A percentile compares a stretch with the other conserved stretches of the same genome.
These are phyloP conservation scores for Penicillium salamii DNA, from an alignment of 495 filamentous ascomycete species.

Conservation along the genomic window DNA sequence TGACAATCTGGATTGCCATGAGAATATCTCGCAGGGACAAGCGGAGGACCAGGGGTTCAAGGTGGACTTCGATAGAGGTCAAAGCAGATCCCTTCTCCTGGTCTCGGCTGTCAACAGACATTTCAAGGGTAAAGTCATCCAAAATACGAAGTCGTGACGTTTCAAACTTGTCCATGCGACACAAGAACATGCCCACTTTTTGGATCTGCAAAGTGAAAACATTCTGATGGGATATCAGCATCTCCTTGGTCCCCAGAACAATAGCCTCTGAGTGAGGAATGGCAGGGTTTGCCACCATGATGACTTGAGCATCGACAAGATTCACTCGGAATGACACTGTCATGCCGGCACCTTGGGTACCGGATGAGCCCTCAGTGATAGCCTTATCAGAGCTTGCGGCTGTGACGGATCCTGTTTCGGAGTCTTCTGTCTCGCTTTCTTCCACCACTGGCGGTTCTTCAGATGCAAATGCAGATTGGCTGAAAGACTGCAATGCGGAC, in stretches of 20 bases:
- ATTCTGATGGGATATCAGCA: conserved; percentile 90
- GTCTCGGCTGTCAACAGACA: conserved; percentile 77
- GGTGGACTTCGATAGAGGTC: conserved; percentile 78
- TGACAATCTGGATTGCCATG: conserved; percentile 87
- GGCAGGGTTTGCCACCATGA: conserved; percentile 90
- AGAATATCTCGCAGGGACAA: conserved; percentile 92
- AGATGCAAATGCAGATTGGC: conserved; percentile 63
- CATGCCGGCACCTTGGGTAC: conserved; percentile 49
- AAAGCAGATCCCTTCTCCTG: conserved; percentile 63
- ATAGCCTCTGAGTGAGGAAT: conserved; percentile 90
- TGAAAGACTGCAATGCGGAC: conserved; percentile 81
- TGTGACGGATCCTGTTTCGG: conserved; percentile 58
- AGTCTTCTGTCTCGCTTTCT: conserved; percentile 56
- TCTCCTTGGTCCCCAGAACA: conserved; percentile 89
- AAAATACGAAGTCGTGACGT: conserved; percentile 82
- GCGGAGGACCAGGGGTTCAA: conserved; percentile 90
- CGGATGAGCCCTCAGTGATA: conserved; percentile 17
- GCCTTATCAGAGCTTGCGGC: conserved; percentile 31
- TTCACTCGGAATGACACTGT: conserved; percentile 88
- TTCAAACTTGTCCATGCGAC: conserved; percentile 96
- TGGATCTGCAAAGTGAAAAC: conserved; percentile 88
- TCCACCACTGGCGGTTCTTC: conserved; percentile 54
- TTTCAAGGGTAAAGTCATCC: conserved; percentile 88
- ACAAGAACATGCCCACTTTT: conserved; percentile 95
- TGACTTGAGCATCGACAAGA: conserved; percentile 91